Evolutionary conservation across 192 early-diverging fungal species (phyloP), one percentile per base, ranked within the genome.

Genomic region (Rhizoclosmatium sp.): DNA sequence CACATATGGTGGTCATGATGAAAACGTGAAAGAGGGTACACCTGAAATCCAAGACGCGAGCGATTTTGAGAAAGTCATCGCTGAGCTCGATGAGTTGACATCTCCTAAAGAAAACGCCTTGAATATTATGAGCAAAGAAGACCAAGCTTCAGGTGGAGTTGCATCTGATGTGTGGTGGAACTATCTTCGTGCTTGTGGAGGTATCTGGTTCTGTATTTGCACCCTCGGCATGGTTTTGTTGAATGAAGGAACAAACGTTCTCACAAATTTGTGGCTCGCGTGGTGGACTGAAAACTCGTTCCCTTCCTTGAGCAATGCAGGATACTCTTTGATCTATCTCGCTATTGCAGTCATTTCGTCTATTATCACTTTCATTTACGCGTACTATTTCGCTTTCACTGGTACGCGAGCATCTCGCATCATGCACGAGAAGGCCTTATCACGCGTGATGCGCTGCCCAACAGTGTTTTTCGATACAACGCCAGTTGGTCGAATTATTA

Each of bases 61-160:
- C 31, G 31, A 31, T 31, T 4, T 47, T 69, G 67, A 69, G 41
- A 69, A 47, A 47, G 47, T 46, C 12, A n/a, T 65, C 10, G 62
- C 19, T 10, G 39, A 31, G n/a, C 10, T 56, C 9, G 14, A 10
- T 21, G 64, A 19, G 23, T 10, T 12, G 64, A 31, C 31, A 10
- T 10, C 10, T 12, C 10, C 10, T 10, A 65, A 65, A 31, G 64
- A 65, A 14, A 31, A 67, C 4, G 73, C 65, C 2, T 61, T 61
- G 45, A 81, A 81, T 41, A 39, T 95, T 4, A 93, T 92, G 75
- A 86, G 87, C 0, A 84, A 88, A 9, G 95, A 96, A 84, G 87
- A 93, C 65, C 89, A 87, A 68, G 92, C 87, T 45, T 87, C 91
- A 71, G 95, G 95, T 40, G 87, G 84, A 2, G 94, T 95, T 7